phyloP scores from a whole-genome alignment of 805 yeast genomes.

The Kurtzmaniella cleridarum region DNA sequence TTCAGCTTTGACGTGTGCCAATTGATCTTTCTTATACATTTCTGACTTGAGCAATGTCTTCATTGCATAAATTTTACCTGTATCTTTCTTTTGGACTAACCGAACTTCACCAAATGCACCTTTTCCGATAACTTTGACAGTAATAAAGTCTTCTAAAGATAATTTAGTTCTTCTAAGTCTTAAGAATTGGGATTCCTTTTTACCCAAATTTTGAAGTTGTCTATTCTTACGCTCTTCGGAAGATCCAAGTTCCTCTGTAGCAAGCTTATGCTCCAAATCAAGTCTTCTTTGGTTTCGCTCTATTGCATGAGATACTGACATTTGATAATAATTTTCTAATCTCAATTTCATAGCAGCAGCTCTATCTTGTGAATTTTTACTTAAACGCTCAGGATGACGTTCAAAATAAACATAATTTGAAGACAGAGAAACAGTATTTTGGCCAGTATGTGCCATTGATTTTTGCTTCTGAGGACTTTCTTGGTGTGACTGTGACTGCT shows the following conservation, averaged over 20 bases:
- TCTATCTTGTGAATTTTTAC: slow-evolving; percentile 72
- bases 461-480: slow-evolving; percentile 3
- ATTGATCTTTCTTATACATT: slow-evolving; percentile 90
- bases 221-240: slow-evolving; percentile 83
- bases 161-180: slow-evolving; percentile 81
- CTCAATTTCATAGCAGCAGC: slow-evolving; percentile 80
- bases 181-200: slow-evolving; percentile 81
- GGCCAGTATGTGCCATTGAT: slow-evolving; percentile 1
- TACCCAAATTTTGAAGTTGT: slow-evolving; percentile 76
- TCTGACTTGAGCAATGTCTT: slow-evolving; percentile 85
- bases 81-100: slow-evolving; percentile 86
- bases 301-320: slow-evolving; percentile 85
- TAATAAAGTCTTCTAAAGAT: slow-evolving; percentile 75
- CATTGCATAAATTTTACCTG: slow-evolving; percentile 92
- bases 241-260: slow-evolving; percentile 55
- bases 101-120: slow-evolving; percentile 98
- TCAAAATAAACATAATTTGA: slow-evolving; percentile 65
- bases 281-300: slow-evolving; percentile 92
- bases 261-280: slow-evolving; percentile 69
- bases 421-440: slow-evolving; percentile 5
- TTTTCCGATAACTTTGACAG: slow-evolving; percentile 90
- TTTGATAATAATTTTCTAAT: slow-evolving; percentile 79
- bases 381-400: slow-evolving; percentile 74
- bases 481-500: slow-evolving; percentile 1
- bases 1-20: slow-evolving; percentile 94